These are phyloP conservation scores for Zea mays DNA, from an alignment of 176 grass and related monocot genomes.

Conservation along the genomic window Zm-B73-REFERENCE-NAM-5.0 NC_050104.1:51114001-51114500, in stretches of 20 bases:
- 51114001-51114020: conserved; percentile 57
- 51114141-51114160: conserved; percentile 32
- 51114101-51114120: conserved; percentile 30
- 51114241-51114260: no score
- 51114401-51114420: no score
- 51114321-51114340: conserved; percentile 66
- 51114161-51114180: conserved; percentile 4
- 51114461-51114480: no score
- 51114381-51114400: no score
- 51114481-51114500: no score
- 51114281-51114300: conserved; percentile 40
- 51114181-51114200: background rate
- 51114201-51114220: background rate
- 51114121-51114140: conserved; percentile 38
- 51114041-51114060: conserved; percentile 34
- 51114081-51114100: conserved; percentile 29
- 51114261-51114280: background rate
- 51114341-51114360: conserved; percentile 60
- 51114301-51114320: conserved; percentile 44
- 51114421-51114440: no score
- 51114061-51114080: conserved; percentile 30
- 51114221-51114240: background rate
- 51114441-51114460: no score
- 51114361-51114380: conserved; percentile 66
- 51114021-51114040: conserved; percentile 57